Conservation (phyloP, 495 filamentous ascomycete species). For the Saxophila tyrrhenica region DNA sequence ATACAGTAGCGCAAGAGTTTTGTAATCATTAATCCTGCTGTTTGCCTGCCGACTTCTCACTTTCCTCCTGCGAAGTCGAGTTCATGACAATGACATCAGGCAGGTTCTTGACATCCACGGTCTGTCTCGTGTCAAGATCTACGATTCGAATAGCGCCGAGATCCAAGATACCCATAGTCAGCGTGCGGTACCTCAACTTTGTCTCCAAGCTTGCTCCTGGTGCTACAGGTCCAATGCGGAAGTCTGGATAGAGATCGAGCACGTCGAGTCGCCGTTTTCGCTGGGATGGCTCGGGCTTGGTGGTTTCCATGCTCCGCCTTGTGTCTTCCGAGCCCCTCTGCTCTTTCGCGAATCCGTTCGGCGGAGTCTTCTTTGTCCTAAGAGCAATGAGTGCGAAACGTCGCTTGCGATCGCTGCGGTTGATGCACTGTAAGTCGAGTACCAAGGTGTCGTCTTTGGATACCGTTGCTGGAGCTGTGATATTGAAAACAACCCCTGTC, state of each 20-base stretch:
- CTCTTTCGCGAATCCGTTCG: no score
- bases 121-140: slow-evolving; percentile 70
- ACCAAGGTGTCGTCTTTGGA: not conserved
- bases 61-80: not conserved
- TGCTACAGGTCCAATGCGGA: slow-evolving; percentile 59
- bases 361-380: not conserved
- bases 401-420: slow-evolving; percentile 2
- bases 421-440: slow-evolving; percentile 12
- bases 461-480: slow-evolving; percentile 2
- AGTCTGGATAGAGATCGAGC: slow-evolving; percentile 71
- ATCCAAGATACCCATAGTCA: slow-evolving; percentile 60
- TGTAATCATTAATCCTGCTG: not conserved
- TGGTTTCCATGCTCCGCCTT: not conserved
- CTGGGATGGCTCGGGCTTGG: not conserved
- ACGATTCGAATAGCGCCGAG: slow-evolving; percentile 73
- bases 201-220: slow-evolving; percentile 63
- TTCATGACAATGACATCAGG: slow-evolving; percentile 48
- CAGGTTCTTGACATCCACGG: slow-evolving; percentile 69
- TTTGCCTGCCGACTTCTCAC: not conserved
- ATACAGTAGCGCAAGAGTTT: no score
- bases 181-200: slow-evolving; percentile 67
- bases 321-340: slow-evolving; percentile 4
- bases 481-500: slow-evolving; percentile 3
- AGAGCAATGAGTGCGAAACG: slow-evolving; percentile 4
- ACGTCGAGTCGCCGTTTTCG: slow-evolving; percentile 57